Evolutionary conservation across 2,329 filamentous ascomycete species (phyloP).

Genomic region (Cercospora sp.): DNA sequence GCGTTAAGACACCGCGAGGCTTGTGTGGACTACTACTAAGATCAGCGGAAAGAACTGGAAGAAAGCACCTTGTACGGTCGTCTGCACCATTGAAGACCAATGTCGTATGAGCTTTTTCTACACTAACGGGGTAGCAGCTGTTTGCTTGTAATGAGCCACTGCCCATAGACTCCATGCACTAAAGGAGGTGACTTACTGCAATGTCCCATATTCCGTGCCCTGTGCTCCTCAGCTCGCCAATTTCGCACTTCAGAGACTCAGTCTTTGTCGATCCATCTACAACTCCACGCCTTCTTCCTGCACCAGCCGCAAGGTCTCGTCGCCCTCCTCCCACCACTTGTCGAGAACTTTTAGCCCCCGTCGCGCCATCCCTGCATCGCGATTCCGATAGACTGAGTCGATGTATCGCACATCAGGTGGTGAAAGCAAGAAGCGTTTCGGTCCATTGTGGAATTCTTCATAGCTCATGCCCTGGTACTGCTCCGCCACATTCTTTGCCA

Average conservation of each 20-base stretch:
- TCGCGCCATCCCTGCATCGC: slow-evolving; percentile 38
- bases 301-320: slow-evolving; percentile 24
- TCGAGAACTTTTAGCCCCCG: slow-evolving; percentile 36
- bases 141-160: not conserved
- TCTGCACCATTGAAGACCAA: not conserved
- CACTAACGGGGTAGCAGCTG: not conserved
- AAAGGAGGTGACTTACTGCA: not conserved
- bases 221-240: not conserved
- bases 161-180: not conserved
- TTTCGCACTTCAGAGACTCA: not conserved
- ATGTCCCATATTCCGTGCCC: not conserved
- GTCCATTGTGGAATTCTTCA: slow-evolving; percentile 25
- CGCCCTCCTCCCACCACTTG: slow-evolving; percentile 35
- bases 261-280: not conserved
- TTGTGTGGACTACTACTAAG: not conserved
- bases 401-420: slow-evolving; percentile 33
- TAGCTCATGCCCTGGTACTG: slow-evolving; percentile 33
- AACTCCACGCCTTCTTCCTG: slow-evolving; percentile 1
- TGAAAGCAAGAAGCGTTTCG: slow-evolving; percentile 28
- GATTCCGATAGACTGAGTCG: slow-evolving; percentile 43
- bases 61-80: not conserved
- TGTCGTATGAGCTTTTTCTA: not conserved
- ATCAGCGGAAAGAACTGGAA: not conserved
- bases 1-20: not conserved
- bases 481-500: slow-evolving; percentile 32